These are phyloP conservation scores for Yarrowia sp. DNA, from an alignment of 805 yeast species.

Conservation along the genomic window DNA sequence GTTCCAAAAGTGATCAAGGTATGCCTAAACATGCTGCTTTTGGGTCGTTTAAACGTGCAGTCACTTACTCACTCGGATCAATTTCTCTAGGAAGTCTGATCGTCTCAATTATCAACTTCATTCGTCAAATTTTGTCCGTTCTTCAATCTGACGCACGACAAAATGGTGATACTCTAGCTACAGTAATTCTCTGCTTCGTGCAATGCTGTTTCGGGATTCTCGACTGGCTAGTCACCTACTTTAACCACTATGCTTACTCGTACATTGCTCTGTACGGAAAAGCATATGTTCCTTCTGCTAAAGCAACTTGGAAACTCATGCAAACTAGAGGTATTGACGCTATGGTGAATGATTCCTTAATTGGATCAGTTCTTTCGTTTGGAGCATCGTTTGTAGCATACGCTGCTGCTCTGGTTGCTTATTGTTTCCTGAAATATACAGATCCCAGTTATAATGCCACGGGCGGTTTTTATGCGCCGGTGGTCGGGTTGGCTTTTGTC, in stretches of 20 bases:
- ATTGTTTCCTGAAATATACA: slow-evolving; percentile 64
- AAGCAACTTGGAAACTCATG: slow-evolving; percentile 75
- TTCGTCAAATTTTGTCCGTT: slow-evolving; percentile 54
- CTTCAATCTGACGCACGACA: slow-evolving; percentile 53
- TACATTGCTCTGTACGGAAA: slow-evolving; percentile 86
- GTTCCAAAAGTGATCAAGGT: slow-evolving; percentile 70
- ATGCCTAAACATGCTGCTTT: slow-evolving; percentile 77
- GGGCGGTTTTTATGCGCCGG: slow-evolving; percentile 66
- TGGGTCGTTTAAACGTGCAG: slow-evolving; percentile 74
- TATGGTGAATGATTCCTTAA: slow-evolving; percentile 76
- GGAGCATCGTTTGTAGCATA: slow-evolving; percentile 72
- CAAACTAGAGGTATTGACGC: slow-evolving; percentile 81
- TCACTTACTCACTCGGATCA: slow-evolving; percentile 86
- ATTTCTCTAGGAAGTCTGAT: slow-evolving; percentile 80
- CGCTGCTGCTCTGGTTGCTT: slow-evolving; percentile 60
- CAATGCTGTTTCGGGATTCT: slow-evolving; percentile 56
- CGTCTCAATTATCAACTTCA: slow-evolving; percentile 66
- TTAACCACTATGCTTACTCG: slow-evolving; percentile 87
- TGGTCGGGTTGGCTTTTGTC: slow-evolving; percentile 69
- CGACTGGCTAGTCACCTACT: slow-evolving; percentile 79
- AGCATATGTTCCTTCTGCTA: slow-evolving; percentile 69
- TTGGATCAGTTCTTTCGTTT: slow-evolving; percentile 74
- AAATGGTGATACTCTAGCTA: slow-evolving; percentile 53
- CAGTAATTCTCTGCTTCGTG: slow-evolving; percentile 52
- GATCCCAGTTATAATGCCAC: slow-evolving; percentile 59